These are phyloP conservation scores for Cyclostephanos invisitatus DNA, from an alignment of 108 stramenopile genomes.

Conservation along the genomic window DNA sequence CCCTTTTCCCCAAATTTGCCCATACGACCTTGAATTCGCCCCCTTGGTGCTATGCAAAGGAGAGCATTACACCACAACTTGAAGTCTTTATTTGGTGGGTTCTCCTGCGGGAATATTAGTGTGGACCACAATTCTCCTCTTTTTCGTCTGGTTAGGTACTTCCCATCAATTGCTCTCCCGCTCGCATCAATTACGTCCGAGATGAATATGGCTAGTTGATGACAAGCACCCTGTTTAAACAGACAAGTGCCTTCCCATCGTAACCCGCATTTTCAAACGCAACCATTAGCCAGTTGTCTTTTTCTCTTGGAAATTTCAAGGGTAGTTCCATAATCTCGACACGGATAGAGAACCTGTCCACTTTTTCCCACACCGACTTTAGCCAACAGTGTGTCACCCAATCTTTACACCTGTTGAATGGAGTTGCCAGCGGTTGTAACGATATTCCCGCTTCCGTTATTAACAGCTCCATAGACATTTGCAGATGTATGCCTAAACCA, in stretches of 20 bases:
- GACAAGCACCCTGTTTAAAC: neutral
- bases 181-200: neutral
- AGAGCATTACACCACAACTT: neutral
- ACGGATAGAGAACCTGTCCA: neutral
- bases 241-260: neutral
- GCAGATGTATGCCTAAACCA: neutral
- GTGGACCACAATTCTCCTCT: neutral
- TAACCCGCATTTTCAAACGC: neutral
- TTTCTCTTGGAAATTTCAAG: neutral
- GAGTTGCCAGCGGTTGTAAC: neutral
- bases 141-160: neutral
- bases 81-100: neutral
- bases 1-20: neutral
- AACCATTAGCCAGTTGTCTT: neutral
- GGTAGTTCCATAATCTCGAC: neutral
- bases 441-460: constrained; percentile 3
- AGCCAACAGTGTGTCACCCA: constrained; percentile 13
- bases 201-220: neutral
- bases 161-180: neutral
- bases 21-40: neutral
- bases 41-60: neutral
- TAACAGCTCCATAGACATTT: neutral
- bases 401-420: neutral
- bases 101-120: neutral
- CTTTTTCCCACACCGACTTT: neutral